phyloP scores from a whole-genome alignment of 2,329 filamentous ascomycete species.

The Emmonsiellopsis sp. region DNA sequence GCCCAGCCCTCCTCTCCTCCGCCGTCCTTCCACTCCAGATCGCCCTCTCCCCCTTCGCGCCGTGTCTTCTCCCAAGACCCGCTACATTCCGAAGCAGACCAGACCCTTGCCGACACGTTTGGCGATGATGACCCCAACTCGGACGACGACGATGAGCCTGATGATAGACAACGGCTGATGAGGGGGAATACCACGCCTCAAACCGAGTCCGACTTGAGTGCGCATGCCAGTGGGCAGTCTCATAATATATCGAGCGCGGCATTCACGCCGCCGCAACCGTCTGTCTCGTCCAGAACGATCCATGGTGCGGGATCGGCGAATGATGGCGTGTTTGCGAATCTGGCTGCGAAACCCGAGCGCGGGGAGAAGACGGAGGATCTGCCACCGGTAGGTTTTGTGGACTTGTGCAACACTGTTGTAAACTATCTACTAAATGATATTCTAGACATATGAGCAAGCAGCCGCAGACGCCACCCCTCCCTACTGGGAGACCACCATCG shows the following conservation, averaged over 20 bases:
- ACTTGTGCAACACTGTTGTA: not conserved
- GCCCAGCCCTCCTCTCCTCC: slow-evolving; percentile 34
- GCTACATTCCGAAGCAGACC: slow-evolving; percentile 53
- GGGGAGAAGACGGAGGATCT: slow-evolving; percentile 78
- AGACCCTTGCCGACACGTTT: slow-evolving; percentile 87
- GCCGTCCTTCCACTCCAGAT: slow-evolving; percentile 81
- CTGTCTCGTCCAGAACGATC: slow-evolving; percentile 23
- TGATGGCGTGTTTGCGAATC: slow-evolving; percentile 93
- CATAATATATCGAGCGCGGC: slow-evolving; percentile 35
- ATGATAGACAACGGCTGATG: slow-evolving; percentile 81
- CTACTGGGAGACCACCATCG: slow-evolving; percentile 98
- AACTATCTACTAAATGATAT: slow-evolving; percentile 2
- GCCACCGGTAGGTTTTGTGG: slow-evolving; percentile 64
- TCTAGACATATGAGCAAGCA: slow-evolving; percentile 92
- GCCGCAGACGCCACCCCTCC: slow-evolving; percentile 91
- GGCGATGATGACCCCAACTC: slow-evolving; percentile 70
- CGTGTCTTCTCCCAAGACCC: slow-evolving; percentile 43
- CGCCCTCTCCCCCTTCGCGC: slow-evolving; percentile 55
- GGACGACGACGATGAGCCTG: slow-evolving; percentile 60
- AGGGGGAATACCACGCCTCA: slow-evolving; percentile 42
- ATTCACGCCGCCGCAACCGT: slow-evolving; percentile 32
- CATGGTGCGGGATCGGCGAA: slow-evolving; percentile 48
- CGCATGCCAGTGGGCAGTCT: slow-evolving; percentile 10
- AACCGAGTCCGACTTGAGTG: not conserved
- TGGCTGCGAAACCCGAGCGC: slow-evolving; percentile 80